These are phyloP conservation scores for Jatropha curcas DNA, from an alignment of 345 rosid species.

Conservation along the genomic window DNA sequence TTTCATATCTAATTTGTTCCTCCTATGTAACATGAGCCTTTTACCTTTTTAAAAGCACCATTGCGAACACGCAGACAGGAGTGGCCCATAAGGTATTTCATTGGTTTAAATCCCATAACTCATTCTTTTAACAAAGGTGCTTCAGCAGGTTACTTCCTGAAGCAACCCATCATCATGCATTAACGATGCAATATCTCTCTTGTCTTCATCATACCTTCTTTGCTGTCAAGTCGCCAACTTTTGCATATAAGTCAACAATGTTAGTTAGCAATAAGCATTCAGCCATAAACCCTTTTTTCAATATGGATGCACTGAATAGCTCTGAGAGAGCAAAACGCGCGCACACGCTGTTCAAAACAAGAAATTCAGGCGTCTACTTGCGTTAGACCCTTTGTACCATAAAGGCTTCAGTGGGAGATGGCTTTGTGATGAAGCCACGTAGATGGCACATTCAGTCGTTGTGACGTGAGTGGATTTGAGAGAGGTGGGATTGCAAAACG, in stretches of 20 bases:
- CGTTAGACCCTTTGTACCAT: constrained; percentile 70
- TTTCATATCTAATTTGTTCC: constrained; percentile 55
- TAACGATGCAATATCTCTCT: constrained; percentile 77
- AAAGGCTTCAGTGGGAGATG: constrained; percentile 54
- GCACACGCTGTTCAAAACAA: constrained; percentile 82
- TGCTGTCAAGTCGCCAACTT: constrained; percentile 51
- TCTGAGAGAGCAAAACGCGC: constrained; percentile 51
- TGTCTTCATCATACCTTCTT: constrained; percentile 59
- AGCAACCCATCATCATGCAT: constrained; percentile 78
- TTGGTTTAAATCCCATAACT: constrained; percentile 52
- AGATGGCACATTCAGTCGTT: constrained; percentile 84
- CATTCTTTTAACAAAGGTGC: constrained; percentile 70
- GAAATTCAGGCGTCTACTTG: too few species aligned
- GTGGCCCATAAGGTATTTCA: constrained; percentile 63
- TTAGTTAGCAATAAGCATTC: constrained; percentile 76
- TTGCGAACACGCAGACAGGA: constrained; percentile 77
- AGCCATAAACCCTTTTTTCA: constrained; percentile 53
- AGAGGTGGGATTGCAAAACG: constrained; percentile 55
- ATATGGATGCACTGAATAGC: constrained; percentile 56
- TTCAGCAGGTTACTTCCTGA: constrained; percentile 60
- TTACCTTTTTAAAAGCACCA: constrained; percentile 69
- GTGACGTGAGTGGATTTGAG: constrained; percentile 48
- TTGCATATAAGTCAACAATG: constrained; percentile 74
- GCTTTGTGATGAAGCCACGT: constrained; percentile 63
- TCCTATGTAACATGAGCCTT: constrained; percentile 47